A percentile compares a stretch with the other conserved stretches of the same genome.
phyloP scores from a whole-genome alignment of 768 basidiomycete genomes.

The Suillus clintonianus region DNA sequence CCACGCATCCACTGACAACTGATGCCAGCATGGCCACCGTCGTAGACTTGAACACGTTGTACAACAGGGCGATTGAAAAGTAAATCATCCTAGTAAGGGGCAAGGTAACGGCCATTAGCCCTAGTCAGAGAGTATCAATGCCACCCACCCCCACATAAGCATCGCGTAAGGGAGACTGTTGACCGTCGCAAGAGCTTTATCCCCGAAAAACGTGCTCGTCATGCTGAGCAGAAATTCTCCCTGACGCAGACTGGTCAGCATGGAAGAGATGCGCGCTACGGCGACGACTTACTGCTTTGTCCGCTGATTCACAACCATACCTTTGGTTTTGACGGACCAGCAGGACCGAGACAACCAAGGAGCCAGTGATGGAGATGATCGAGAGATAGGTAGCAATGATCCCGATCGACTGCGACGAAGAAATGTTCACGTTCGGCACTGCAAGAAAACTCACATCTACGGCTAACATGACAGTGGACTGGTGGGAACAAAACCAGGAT shows the following conservation, averaged over 20 bases:
- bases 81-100: conserved; percentile 8
- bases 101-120: not conserved
- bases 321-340: conserved; percentile 30
- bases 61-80: conserved; percentile 2
- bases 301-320: conserved; percentile 29
- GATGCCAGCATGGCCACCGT: not conserved
- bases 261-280: not conserved
- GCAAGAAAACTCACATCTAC: conserved; percentile 37
- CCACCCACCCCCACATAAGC: conserved; percentile 53
- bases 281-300: conserved; percentile 39
- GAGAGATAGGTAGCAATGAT: conserved; percentile 10
- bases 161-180: conserved; percentile 53
- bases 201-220: conserved; percentile 27
- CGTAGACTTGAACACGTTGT: not conserved
- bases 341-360: conserved; percentile 12
- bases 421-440: conserved; percentile 34
- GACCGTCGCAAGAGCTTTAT: conserved; percentile 47
- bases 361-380: conserved; percentile 9
- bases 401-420: not conserved
- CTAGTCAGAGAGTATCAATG: not conserved
- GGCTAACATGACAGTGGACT: conserved; percentile 37
- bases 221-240: conserved; percentile 7
- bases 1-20: conserved; percentile 1
- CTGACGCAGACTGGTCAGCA: not conserved
- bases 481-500: not conserved